Evolutionary conservation across 805 yeast species (phyloP).

Genomic region (Spencermartinsiella europaea): DNA sequence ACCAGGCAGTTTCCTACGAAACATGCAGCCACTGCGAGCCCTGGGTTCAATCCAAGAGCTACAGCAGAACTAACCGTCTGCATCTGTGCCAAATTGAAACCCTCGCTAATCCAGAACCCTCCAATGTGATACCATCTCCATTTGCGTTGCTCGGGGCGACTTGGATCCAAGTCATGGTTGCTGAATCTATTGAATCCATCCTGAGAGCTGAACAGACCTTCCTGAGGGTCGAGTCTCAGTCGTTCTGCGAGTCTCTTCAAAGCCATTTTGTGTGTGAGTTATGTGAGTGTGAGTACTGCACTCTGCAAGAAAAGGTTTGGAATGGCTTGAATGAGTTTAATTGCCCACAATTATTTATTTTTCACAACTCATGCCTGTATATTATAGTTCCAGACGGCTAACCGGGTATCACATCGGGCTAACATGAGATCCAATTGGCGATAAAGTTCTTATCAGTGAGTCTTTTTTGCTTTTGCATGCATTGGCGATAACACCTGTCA

Average conservation of each 20-base stretch:
- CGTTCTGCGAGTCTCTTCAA: not conserved
- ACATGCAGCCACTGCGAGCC: slow-evolving; percentile 15
- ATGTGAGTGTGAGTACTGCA: not conserved
- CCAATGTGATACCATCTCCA: slow-evolving; percentile 18
- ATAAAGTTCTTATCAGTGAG: no score
- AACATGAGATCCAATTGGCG: no score
- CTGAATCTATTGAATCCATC: slow-evolving; percentile 9
- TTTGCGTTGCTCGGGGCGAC: slow-evolving; percentile 11
- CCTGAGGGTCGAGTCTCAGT: slow-evolving; percentile 6
- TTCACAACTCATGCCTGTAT: no score
- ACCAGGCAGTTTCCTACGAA: slow-evolving; percentile 14
- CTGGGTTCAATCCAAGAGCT: slow-evolving; percentile 17
- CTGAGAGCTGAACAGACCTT: slow-evolving; percentile 4
- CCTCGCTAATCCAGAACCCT: slow-evolving; percentile 16
- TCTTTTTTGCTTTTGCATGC: no score
- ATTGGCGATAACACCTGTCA: no score
- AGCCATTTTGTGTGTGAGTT: not conserved
- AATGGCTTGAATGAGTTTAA: no score
- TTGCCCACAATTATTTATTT: no score
- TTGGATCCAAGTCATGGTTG: slow-evolving; percentile 16
- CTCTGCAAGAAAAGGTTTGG: not conserved
- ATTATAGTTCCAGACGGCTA: no score
- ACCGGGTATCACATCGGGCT: no score
- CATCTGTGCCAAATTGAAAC: slow-evolving; percentile 13
- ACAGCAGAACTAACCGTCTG: slow-evolving; percentile 15